These are phyloP conservation scores for Xylaria castorea DNA, from an alignment of 495 filamentous ascomycete species.

Conservation along the genomic window DNA sequence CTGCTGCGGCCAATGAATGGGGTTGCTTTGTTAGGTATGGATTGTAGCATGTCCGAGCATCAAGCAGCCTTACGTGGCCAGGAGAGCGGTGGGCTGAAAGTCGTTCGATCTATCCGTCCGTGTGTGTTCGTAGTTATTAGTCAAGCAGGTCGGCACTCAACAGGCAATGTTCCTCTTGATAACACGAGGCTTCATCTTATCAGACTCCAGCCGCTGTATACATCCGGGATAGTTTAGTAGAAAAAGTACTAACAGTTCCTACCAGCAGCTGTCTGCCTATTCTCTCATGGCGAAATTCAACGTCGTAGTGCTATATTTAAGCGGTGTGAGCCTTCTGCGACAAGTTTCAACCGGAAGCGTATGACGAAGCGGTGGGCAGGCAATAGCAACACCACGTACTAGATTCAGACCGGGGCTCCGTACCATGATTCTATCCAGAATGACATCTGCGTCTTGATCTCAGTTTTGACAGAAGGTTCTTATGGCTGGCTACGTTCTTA, in stretches of 20 bases:
- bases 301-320: background rate
- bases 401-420: background rate
- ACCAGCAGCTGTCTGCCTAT: background rate
- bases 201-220: background rate
- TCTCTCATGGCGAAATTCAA: background rate
- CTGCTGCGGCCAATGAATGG: background rate
- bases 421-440: background rate
- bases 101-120: background rate
- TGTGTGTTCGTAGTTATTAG: background rate
- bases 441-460: slow-evolving; percentile 2
- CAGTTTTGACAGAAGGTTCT: background rate
- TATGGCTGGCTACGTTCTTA: background rate
- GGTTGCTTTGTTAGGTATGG: background rate
- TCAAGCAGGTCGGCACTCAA: background rate
- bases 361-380: background rate
- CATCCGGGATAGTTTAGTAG: background rate
- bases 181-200: background rate
- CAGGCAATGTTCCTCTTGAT: background rate
- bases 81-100: background rate
- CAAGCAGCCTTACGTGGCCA: background rate
- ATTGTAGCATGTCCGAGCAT: background rate
- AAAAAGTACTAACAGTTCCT: background rate
- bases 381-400: background rate
- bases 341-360: background rate
- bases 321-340: background rate